A percentile compares a stretch with the other conserved stretches of the same genome.
Evolutionary conservation across 116 monocot genomes (phyloP).

Genomic region (Iris pallida): DNA sequence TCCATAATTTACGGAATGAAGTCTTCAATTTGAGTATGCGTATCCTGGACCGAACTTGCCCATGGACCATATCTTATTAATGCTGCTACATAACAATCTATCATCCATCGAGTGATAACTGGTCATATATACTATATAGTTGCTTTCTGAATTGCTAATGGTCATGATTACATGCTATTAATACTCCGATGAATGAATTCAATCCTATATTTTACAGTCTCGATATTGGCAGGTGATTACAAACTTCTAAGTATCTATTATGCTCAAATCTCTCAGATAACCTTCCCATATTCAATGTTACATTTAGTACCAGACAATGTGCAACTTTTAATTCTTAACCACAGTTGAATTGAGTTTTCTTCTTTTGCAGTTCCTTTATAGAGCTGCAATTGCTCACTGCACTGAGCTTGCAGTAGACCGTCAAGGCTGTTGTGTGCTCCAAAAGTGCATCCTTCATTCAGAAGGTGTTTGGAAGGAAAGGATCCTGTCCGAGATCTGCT

Average conservation of each 20-base stretch:
- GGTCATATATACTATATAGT: too few species aligned
- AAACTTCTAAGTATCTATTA: neutral
- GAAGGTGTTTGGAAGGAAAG: conserved; percentile 23
- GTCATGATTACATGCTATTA: neutral
- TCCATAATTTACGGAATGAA: too few species aligned
- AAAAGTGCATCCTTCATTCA: conserved; percentile 35
- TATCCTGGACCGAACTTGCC: too few species aligned
- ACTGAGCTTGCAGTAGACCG: conserved; percentile 43
- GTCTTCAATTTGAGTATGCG: too few species aligned
- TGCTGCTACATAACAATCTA: too few species aligned
- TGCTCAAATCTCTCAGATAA: neutral
- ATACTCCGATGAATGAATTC: too few species aligned
- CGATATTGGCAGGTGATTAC: neutral
- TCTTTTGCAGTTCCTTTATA: conserved; percentile 43
- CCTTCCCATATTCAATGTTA: neutral
- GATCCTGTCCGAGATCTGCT: conserved; percentile 27
- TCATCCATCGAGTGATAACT: too few species aligned
- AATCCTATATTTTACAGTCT: too few species aligned
- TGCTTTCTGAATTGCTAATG: neutral
- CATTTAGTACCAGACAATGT: neutral
- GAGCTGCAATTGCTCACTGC: conserved; percentile 31
- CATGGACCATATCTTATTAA: too few species aligned
- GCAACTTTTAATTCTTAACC: neutral
- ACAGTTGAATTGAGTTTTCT: neutral
- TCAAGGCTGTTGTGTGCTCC: conserved; percentile 59